Evolutionary conservation across 495 filamentous ascomycete species (phyloP), one percentile per base, ranked within the genome.

Genomic region (Wilcoxina mikolae): DNA sequence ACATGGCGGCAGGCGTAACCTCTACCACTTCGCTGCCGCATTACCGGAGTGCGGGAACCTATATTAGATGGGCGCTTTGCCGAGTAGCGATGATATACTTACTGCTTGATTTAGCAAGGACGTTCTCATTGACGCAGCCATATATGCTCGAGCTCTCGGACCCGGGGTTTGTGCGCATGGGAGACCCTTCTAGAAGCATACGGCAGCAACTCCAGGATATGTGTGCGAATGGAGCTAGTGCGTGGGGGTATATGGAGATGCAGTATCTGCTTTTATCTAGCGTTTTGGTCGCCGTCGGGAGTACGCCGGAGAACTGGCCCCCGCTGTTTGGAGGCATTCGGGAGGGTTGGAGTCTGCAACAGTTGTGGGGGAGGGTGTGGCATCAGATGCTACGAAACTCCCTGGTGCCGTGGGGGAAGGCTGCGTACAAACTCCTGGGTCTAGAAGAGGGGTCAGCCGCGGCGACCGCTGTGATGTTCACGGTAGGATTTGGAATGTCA

Each of bases 311-410:
- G 9, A 9, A 7, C 3, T 52, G 49, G 49, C 29, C 49, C 2
- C 49, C 29, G 17, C 31, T 52, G 31, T 52, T 52, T 28, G 49
- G 49, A 10, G 15, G n/a, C 49, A 15, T 41, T 2, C 15, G 11
- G 3, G 29, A 38, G 2, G 28, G 11, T 10, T 52, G 12, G 2
- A n/a, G 11, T 2, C 11, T 52, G 9, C 9, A 11, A 3, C 17
- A 26, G 15, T 23, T 52, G 11, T 52, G 49, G 49, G 49, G 49
- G 3, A 9, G 25, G 29, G 33, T 41, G 4, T 52, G 49, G 49
- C 49, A 52, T 23, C 28, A 27, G 12, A 23, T 52, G 28, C 28
- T 52, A 15, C 49, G 49, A 9, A n/a, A 5, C 15, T 9, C 29
- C 9, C 9, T 39, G 22, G 28, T 23, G 10, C 31, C 49, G 2